Evolutionary conservation across 164 flowering plant species (phyloP).

Genomic region (Amborella trichopoda): DNA sequence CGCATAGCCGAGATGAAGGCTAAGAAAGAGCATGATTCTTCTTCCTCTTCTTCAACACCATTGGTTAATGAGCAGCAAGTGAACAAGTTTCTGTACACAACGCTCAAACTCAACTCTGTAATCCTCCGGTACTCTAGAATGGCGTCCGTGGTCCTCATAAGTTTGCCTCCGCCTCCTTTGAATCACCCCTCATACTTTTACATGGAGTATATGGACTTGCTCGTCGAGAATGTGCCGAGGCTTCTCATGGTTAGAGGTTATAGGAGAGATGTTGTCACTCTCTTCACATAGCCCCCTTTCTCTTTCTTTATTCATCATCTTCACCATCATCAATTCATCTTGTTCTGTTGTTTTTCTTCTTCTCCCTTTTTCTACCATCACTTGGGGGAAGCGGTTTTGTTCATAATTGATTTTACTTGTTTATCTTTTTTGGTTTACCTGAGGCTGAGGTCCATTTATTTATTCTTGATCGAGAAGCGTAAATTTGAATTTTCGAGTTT

Average conservation of each 20-base stretch:
- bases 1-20: conserved; percentile 59
- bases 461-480: no score
- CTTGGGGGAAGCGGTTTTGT: no score
- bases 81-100: conserved; percentile 87
- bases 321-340: no score
- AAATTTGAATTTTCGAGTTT: no score
- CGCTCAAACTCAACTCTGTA: conserved; percentile 81
- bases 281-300: conserved; percentile 89
- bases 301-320: no score
- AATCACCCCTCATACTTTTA: conserved; percentile 86
- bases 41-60: conserved; percentile 71
- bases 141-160: conserved; percentile 97
- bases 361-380: no score
- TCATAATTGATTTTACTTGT: no score
- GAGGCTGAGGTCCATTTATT: no score
- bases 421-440: no score
- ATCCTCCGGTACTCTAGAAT: conserved; percentile 84
- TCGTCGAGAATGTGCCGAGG: conserved; percentile 90
- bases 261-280: conserved; percentile 86
- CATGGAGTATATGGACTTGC: conserved; percentile 97
- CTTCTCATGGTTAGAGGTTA: conserved; percentile 93
- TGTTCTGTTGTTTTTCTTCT: no score
- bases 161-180: conserved; percentile 85
- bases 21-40: conserved; percentile 27
- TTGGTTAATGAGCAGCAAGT: conserved; percentile 89